Base-by-base conservation (phyloP, 768 basidiomycete species). In the Tulasnella sp. region DNA sequence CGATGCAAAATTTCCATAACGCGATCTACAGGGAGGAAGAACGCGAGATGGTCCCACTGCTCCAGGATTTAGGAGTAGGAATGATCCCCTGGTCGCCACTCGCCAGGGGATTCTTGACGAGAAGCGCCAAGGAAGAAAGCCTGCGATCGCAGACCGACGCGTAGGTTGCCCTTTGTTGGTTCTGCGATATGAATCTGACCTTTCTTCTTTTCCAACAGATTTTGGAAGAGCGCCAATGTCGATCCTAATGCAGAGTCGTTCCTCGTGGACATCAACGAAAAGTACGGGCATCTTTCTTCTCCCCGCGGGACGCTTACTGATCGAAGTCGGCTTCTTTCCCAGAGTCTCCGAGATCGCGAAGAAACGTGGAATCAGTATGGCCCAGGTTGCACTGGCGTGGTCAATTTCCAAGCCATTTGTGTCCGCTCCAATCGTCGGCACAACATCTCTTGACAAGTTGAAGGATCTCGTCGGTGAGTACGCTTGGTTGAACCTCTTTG, bases 381-480 rank as follows among this genome's bases (percentile, higher is more conserved):
- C 85, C 9, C 85, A 86, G 69, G 82, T 86, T 41, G 84, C 85
- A 7, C 44, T 85, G 2, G 86, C 85, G 18, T 79, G 78, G 78
- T 73, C 44, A 2, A 69, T 79, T 40, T 79, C 78, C 58, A 79
- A 79, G 60, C 31, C 58, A 69, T 69, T 72, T 22, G 41, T 79
- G 41, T 73, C 78, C 18, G 78, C 78, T 37, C 78, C 78, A n/a
- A 79, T 79, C 20, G 64, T 79, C 28, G 78, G 78, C 28, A 79
- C 78, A 11, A 79, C 78, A 37, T 72, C 60, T 9, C 24, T 79
- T 28, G 69, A 79, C 22, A 79, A 79, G 31, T 50, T 79, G 58
- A 83, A 87, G 37, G 91, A 92, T 77, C 83, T 91, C 22, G 86
- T 91, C 75, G 89, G 89, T 89, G 83, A 78, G 85, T 8, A 37